These are phyloP conservation scores for Colletotrichum melonis DNA, from an alignment of 2,329 filamentous ascomycete genomes.

Conservation along the genomic window DNA sequence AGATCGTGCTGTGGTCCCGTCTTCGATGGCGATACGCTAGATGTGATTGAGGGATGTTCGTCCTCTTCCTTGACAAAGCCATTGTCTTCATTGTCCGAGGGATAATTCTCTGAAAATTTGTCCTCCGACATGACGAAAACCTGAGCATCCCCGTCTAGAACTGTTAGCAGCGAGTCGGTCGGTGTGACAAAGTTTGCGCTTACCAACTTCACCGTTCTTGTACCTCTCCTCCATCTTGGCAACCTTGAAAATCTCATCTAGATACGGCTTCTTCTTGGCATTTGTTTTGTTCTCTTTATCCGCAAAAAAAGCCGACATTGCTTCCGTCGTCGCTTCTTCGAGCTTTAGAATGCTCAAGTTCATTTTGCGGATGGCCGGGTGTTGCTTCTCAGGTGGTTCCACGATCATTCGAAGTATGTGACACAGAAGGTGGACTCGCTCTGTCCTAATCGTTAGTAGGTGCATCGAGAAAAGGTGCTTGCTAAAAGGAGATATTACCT, in stretches of 20 bases:
- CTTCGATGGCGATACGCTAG: slow-evolving; percentile 50
- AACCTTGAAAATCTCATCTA: slow-evolving; percentile 72
- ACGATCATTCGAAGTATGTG: slow-evolving; percentile 71
- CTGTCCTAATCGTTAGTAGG: slow-evolving; percentile 49
- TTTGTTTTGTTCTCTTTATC: slow-evolving; percentile 67
- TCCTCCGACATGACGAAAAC: slow-evolving; percentile 65
- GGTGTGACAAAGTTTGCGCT: slow-evolving; percentile 35
- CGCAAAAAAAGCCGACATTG: slow-evolving; percentile 67
- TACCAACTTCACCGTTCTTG: slow-evolving; percentile 68
- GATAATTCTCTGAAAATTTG: slow-evolving; percentile 58
- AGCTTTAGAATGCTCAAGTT: slow-evolving; percentile 65
- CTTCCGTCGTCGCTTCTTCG: slow-evolving; percentile 69
- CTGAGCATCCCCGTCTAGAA: slow-evolving; percentile 57
- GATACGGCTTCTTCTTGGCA: slow-evolving; percentile 62
- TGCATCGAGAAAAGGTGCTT: not conserved
- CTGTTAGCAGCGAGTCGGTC: not conserved
- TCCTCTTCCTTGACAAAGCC: slow-evolving; percentile 55
- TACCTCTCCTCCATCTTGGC: slow-evolving; percentile 67
- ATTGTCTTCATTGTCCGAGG: slow-evolving; percentile 60
- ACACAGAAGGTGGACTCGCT: slow-evolving; percentile 68
- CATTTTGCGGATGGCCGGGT: slow-evolving; percentile 63
- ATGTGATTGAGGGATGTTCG: slow-evolving; percentile 49
- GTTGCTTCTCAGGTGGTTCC: slow-evolving; percentile 60
- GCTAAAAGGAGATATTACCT: slow-evolving; percentile 56
- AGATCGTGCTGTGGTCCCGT: slow-evolving; percentile 46